A percentile compares a stretch with the other conserved stretches of the same genome.
Evolutionary conservation across 1,284 basidiomycete species (phyloP).

Genomic region (Trametes sp.): DNA sequence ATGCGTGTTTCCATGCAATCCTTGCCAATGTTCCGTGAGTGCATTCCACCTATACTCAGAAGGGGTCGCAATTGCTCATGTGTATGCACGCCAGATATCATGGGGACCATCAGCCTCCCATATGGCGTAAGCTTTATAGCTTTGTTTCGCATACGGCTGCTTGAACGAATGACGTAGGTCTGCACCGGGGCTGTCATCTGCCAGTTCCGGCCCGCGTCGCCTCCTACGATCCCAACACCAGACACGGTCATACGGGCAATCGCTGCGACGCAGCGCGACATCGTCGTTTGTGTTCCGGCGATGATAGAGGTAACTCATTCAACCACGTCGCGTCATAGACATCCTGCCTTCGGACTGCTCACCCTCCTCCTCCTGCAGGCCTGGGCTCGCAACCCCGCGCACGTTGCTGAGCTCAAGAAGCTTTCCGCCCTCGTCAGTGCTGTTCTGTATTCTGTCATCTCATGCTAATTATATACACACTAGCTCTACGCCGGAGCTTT

Average conservation of each 20-base stretch:
- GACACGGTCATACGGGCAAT: slow-evolving; percentile 22
- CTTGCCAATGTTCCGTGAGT: slow-evolving; percentile 37
- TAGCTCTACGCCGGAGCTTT: slow-evolving; percentile 45
- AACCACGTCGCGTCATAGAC: neutral
- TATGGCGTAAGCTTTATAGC: slow-evolving; percentile 18
- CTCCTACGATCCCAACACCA: slow-evolving; percentile 28
- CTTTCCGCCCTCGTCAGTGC: slow-evolving; percentile 35
- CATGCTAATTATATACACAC: neutral
- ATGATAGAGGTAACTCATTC: slow-evolving; percentile 38
- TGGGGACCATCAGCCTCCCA: slow-evolving; percentile 28
- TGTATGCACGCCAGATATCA: slow-evolving; percentile 16
- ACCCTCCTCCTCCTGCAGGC: slow-evolving; percentile 22
- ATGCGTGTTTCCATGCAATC: slow-evolving; percentile 32
- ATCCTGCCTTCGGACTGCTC: neutral
- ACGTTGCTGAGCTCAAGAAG: slow-evolving; percentile 31
- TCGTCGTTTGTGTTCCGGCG: slow-evolving; percentile 33
- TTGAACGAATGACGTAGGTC: slow-evolving; percentile 11
- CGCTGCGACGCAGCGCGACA: slow-evolving; percentile 17
- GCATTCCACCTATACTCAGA: neutral
- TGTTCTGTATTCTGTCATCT: neutral
- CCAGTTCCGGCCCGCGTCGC: slow-evolving; percentile 28
- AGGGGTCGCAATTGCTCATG: neutral
- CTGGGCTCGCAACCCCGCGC: slow-evolving; percentile 35
- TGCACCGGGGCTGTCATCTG: slow-evolving; percentile 20
- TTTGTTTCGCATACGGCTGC: neutral